These are phyloP conservation scores for Aspergillus amoenus DNA, from an alignment of 2,329 filamentous ascomycete species.

Conservation along the genomic window DNA sequence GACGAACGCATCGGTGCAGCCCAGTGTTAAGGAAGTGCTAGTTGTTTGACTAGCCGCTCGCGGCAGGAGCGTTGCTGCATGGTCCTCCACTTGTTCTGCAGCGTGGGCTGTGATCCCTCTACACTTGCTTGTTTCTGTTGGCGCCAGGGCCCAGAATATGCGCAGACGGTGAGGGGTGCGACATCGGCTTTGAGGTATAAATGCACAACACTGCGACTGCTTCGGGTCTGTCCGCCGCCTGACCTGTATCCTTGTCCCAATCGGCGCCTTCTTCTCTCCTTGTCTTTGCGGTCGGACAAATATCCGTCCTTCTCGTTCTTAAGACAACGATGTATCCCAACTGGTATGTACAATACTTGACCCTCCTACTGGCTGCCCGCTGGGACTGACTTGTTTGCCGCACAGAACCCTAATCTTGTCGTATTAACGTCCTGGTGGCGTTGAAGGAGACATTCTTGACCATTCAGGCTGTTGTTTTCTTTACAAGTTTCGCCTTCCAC, in stretches of 20 bases:
- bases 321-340: not conserved
- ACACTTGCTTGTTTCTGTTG: conserved; percentile 8
- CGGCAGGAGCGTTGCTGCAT: conserved; percentile 2
- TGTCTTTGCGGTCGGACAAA: not conserved
- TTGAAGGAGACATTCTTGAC: not conserved
- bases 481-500: conserved; percentile 1
- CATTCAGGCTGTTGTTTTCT: conserved; percentile 3
- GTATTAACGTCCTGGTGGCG: conserved; percentile 8
- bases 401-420: conserved; percentile 21
- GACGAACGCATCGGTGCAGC: no score
- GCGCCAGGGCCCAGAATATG: not conserved
- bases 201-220: not conserved
- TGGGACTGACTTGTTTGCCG: not conserved
- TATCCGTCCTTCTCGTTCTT: not conserved
- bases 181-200: conserved; percentile 2
- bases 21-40: not conserved
- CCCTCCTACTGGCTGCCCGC: not conserved
- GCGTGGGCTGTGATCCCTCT: not conserved
- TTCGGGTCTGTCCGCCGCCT: not conserved
- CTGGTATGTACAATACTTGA: not conserved
- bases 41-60: conserved; percentile 4
- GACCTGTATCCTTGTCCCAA: not conserved
- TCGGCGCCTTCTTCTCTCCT: not conserved
- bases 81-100: conserved; percentile 8
- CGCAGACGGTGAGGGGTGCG: conserved; percentile 6